Evolutionary conservation across 2,329 filamentous ascomycete genomes (phyloP).

Genomic region (Cylindrodendrum hubeiense): DNA sequence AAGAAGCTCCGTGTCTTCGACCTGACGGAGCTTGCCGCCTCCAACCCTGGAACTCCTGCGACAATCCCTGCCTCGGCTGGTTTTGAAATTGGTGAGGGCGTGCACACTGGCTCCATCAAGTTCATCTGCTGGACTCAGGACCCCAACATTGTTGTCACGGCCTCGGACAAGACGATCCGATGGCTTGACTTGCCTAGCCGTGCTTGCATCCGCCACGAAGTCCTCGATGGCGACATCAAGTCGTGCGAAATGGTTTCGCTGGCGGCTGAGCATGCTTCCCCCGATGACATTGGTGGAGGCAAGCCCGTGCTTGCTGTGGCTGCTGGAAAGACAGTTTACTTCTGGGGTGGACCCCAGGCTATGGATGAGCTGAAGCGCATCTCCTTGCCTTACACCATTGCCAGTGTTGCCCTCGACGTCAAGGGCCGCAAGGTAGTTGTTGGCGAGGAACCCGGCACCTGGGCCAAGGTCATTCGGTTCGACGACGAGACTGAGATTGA

Average conservation of each 20-base stretch:
- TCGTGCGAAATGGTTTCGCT: slow-evolving; percentile 90
- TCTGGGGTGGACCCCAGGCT: slow-evolving; percentile 83
- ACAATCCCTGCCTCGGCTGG: slow-evolving; percentile 71
- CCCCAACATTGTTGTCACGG: slow-evolving; percentile 89
- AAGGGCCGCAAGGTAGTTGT: slow-evolving; percentile 87
- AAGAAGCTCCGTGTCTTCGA: slow-evolving; percentile 98
- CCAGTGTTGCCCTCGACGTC: slow-evolving; percentile 89
- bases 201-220: slow-evolving; percentile 79
- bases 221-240: slow-evolving; percentile 86
- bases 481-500: slow-evolving; percentile 88
- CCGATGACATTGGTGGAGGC: slow-evolving; percentile 74
- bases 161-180: slow-evolving; percentile 89
- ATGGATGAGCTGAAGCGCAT: slow-evolving; percentile 82
- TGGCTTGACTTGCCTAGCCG: slow-evolving; percentile 93
- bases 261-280: slow-evolving; percentile 68
- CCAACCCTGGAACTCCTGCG: slow-evolving; percentile 54
- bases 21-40: slow-evolving; percentile 70
- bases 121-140: slow-evolving; percentile 95
- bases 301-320: slow-evolving; percentile 85
- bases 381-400: slow-evolving; percentile 85
- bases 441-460: slow-evolving; percentile 91
- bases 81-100: slow-evolving; percentile 88
- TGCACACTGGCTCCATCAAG: slow-evolving; percentile 91
- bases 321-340: slow-evolving; percentile 93
- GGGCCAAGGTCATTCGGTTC: slow-evolving; percentile 95